Percentiles rank a stretch among this genome's conserved stretches.
phyloP scores from a whole-genome alignment of 2,329 filamentous ascomycete genomes.

The Neofusicoccum sp. region DNA sequence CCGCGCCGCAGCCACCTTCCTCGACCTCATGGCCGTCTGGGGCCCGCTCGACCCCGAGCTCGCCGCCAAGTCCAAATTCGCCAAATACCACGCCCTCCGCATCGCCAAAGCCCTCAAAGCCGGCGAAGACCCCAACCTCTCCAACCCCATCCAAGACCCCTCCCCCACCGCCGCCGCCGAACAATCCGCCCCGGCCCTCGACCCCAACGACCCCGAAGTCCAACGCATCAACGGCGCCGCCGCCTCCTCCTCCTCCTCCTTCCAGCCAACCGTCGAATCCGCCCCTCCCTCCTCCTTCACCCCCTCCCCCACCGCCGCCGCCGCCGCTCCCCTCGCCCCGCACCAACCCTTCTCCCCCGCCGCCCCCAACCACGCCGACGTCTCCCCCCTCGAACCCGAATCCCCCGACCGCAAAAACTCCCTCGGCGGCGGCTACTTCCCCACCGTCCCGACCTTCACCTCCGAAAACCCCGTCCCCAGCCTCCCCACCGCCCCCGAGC shows the following conservation, averaged over 20 bases:
- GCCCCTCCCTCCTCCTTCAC: constrained; percentile 58
- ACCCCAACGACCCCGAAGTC: constrained; percentile 67
- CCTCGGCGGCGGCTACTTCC: constrained; percentile 61
- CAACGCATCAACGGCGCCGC: constrained; percentile 50
- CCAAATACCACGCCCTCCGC: constrained; percentile 91
- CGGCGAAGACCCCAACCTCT: constrained; percentile 87
- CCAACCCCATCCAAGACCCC: constrained; percentile 69
- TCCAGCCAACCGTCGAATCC: constrained; percentile 62
- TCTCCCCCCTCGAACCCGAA: constrained; percentile 54
- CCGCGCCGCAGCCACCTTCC: constrained; percentile 87
- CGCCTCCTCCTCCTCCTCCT: constrained; percentile 25
- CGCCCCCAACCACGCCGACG: constrained; percentile 44
- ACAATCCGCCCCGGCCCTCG: constrained; percentile 52
- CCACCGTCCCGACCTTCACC: constrained; percentile 52
- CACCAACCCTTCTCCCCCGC: constrained; percentile 37
- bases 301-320: constrained; percentile 46
- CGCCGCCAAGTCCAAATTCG: constrained; percentile 87
- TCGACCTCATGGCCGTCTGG: constrained; percentile 88
- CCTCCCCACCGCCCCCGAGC: constrained; percentile 36
- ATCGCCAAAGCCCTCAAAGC: constrained; percentile 91
- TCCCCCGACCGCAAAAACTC: constrained; percentile 41
- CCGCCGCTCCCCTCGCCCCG: constrained; percentile 52
- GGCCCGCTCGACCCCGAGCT: constrained; percentile 72
- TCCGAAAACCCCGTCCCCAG: constrained; percentile 38
- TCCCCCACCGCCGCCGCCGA: constrained; percentile 55